Conservation (phyloP, 345 rosid species). For the Cardiospermum halicacabum region DNA sequence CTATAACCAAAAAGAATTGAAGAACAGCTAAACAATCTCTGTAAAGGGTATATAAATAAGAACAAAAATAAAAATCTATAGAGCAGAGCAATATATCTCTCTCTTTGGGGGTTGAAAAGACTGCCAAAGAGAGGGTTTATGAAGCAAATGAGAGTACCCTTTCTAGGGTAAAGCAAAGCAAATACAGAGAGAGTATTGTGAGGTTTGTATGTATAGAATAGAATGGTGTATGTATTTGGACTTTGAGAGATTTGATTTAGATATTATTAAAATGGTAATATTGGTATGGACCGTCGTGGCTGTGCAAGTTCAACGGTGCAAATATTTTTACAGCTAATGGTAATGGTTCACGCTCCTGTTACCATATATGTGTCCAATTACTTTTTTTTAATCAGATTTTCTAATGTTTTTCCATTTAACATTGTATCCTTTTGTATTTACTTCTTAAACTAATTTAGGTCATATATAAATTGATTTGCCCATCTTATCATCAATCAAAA, state of each 20-base stretch:
- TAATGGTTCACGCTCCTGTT: too few relatives aligned
- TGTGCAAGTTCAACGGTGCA: background rate
- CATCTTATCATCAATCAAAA: too few relatives aligned
- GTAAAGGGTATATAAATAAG: constrained; percentile 9
- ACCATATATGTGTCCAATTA: too few relatives aligned
- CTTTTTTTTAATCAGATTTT: too few relatives aligned
- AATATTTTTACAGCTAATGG: too few relatives aligned
- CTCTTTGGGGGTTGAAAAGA: constrained; percentile 28
- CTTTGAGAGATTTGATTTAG: background rate
- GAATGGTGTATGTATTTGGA: background rate
- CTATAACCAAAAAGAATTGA: constrained; percentile 25
- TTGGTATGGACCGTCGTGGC: background rate
- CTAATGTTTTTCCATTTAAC: too few relatives aligned
- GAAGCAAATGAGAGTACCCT: constrained; percentile 40
- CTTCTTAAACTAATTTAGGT: too few relatives aligned
- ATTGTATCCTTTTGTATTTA: too few relatives aligned
- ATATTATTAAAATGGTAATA: background rate
- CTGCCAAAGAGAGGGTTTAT: constrained; percentile 33
- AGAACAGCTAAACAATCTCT: constrained; percentile 22
- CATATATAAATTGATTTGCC: too few relatives aligned
- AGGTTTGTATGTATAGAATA: too few relatives aligned
- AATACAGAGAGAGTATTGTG: constrained; percentile 2
- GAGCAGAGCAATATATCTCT: constrained; percentile 16
- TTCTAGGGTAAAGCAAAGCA: constrained; percentile 38
- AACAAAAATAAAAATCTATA: constrained; percentile 14